Base-by-base conservation (phyloP, 1,284 basidiomycete species). In the Trametes hirsuta region DNA sequence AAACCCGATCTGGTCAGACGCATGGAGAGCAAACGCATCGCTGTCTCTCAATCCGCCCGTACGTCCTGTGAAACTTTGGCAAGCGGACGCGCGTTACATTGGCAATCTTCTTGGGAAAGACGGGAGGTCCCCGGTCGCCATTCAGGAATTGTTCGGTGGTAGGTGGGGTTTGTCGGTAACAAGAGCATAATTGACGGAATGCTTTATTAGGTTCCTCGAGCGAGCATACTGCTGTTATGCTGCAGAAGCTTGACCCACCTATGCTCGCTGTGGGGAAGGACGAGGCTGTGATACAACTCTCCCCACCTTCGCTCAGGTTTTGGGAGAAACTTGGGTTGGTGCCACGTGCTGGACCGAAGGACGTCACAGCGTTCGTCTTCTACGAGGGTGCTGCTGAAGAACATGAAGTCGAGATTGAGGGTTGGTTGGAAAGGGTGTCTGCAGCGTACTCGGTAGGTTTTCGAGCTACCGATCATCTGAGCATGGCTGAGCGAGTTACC, bases 321-420 rank as follows among this genome's bases (percentile, higher is more conserved):
- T 94, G 93, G 92, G 85, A 90, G 62, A 93, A 91, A 69, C 79
- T 94, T 34, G 90, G 89, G 0, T 71, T 95, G 51, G 79, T 81
- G 30, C 93, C 93, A 0, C 79, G 84, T 39, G 79, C 81, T 42
- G 92, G 92, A 2, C 76, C 75, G 52, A 94, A 94, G 73, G 78
- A 93, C 64, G 79, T 90, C 1, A 79, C 78, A 0, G 83, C 84
- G 0, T 91, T 86, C 70, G 82, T 86, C 0, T 74, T 94, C 46
- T 88, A 84, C 61, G 90, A 93, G 65, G 84, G 85, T 36, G 77
- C 78, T 37, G 80, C 78, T 2, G 75, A 75, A 6, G 80, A 80
- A 37, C 77, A 78, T 48, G 76, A 77, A 48, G 66, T 71, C 0
- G 72, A 80, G 36, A 81, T 86, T 8, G 77, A 80, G 42, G 66